Conservation (phyloP, 768 basidiomycete species). For the Agrocybe praecox region DNA sequence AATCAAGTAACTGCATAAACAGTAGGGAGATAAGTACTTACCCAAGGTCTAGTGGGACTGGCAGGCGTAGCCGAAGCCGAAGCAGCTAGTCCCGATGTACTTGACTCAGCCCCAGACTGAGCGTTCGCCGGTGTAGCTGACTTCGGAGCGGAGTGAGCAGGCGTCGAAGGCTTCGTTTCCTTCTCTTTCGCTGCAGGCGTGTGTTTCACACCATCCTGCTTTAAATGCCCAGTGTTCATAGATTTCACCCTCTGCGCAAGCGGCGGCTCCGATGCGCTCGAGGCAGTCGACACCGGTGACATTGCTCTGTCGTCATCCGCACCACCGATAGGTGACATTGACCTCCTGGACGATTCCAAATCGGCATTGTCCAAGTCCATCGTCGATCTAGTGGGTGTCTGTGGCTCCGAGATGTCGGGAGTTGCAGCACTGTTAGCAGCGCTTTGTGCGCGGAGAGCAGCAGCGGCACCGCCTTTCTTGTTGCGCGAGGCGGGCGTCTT, state of each 20-base stretch:
- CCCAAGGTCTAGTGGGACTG: conserved; percentile 32
- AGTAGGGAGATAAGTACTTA: conserved; percentile 4
- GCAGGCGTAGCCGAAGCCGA: conserved; percentile 15
- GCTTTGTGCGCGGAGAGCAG: conserved; percentile 48
- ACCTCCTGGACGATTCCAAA: conserved; percentile 14
- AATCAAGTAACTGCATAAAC: not conserved
- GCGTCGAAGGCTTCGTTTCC: not conserved
- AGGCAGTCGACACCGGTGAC: conserved; percentile 73
- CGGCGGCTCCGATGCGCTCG: conserved; percentile 75
- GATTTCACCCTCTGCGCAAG: conserved; percentile 67
- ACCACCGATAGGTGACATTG: conserved; percentile 28
- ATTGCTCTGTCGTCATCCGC: conserved; percentile 58
- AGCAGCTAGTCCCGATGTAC: conserved; percentile 5
- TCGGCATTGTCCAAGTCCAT: conserved; percentile 29
- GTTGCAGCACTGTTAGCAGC: conserved; percentile 40
- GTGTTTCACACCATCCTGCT: not conserved
- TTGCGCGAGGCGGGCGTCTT: conserved; percentile 42
- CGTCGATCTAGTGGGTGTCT: conserved; percentile 49
- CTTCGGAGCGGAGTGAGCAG: not conserved
- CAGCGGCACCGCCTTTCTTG: conserved; percentile 62
- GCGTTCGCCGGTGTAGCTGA: not conserved
- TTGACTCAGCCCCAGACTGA: conserved; percentile 4
- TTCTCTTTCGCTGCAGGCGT: not conserved
- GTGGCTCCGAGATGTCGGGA: conserved; percentile 46
- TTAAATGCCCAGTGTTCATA: conserved; percentile 22